Conservation (phyloP, 257 asterid species). For the Nicotiana tabacum region DNA sequence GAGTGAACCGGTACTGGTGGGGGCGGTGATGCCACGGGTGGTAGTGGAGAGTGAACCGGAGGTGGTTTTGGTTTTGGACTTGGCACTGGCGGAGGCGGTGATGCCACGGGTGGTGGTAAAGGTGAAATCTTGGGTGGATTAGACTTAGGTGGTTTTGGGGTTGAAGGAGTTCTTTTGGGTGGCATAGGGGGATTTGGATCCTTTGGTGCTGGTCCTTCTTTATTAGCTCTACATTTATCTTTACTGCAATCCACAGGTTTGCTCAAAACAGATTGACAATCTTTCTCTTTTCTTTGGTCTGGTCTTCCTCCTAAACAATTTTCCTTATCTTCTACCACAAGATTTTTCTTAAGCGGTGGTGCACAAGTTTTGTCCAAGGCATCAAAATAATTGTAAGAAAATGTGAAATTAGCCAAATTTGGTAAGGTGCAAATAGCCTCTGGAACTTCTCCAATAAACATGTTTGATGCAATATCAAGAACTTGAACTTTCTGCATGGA, state of each 20-base stretch:
- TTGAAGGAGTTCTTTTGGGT: background rate
- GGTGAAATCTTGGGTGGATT: background rate
- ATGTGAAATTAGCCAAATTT: slow-evolving; percentile 34
- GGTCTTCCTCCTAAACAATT: slow-evolving; percentile 41
- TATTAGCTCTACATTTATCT: slow-evolving; percentile 34
- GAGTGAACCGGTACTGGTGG: background rate
- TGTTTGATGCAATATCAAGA: slow-evolving; percentile 33
- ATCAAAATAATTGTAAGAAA: slow-evolving; percentile 50
- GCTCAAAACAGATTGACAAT: slow-evolving; percentile 28
- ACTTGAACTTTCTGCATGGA: slow-evolving; percentile 39
- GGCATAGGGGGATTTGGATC: background rate
- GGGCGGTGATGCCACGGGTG: too few species aligned
- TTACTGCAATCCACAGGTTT: slow-evolving; percentile 43
- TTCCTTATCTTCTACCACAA: slow-evolving; percentile 25
- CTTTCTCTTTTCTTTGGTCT: slow-evolving; percentile 36
- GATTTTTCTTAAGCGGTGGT: slow-evolving; percentile 14
- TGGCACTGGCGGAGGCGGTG: background rate
- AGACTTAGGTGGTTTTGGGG: background rate
- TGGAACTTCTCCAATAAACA: slow-evolving; percentile 53
- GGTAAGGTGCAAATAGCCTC: slow-evolving; percentile 50
- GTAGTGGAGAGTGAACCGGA: background rate
- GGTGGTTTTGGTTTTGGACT: background rate
- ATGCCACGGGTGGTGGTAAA: background rate
- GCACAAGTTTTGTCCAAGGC: slow-evolving; percentile 34
- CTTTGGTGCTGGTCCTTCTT: slow-evolving; percentile 1